phyloP scores from a whole-genome alignment of 78 protist genomes.

The Dictyostelium discoideum region DNA sequence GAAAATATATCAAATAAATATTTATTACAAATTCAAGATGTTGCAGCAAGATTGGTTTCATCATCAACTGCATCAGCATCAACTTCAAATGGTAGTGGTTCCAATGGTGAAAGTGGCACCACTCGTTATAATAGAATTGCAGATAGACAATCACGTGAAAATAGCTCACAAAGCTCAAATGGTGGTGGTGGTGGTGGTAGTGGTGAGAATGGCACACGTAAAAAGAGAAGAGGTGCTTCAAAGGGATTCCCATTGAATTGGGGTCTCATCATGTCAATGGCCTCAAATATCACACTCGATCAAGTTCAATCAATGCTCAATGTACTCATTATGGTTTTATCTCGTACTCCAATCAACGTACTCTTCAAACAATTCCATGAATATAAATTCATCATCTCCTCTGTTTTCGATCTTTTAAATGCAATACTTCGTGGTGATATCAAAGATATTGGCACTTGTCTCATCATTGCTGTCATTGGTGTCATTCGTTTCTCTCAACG shows the following conservation, averaged over 20 bases:
- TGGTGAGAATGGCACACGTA: background rate
- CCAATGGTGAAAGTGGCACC: background rate
- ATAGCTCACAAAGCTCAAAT: background rate
- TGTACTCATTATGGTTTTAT: constrained; percentile 48
- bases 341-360: constrained; percentile 54
- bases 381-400: constrained; percentile 9
- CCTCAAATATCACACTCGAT: constrained; percentile 39
- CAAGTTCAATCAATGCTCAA: constrained; percentile 68
- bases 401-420: constrained; percentile 33
- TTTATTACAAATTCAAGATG: constrained; percentile 22
- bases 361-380: constrained; percentile 35
- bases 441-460: constrained; percentile 23
- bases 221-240: constrained; percentile 8
- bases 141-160: background rate
- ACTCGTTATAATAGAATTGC: background rate
- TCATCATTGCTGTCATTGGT: constrained; percentile 25
- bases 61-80: background rate
- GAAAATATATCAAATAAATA: background rate
- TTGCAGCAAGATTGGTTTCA: background rate
- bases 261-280: constrained; percentile 47
- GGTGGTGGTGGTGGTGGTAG: background rate
- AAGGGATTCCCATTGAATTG: constrained; percentile 44
- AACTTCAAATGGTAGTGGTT: background rate
- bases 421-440: constrained; percentile 44
- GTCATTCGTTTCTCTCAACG: constrained; percentile 46